A percentile compares a stretch with the other conserved stretches of the same genome.
phyloP scores from a whole-genome alignment of 2,329 filamentous ascomycete species.

The Cryphonectria nitschkei region DNA sequence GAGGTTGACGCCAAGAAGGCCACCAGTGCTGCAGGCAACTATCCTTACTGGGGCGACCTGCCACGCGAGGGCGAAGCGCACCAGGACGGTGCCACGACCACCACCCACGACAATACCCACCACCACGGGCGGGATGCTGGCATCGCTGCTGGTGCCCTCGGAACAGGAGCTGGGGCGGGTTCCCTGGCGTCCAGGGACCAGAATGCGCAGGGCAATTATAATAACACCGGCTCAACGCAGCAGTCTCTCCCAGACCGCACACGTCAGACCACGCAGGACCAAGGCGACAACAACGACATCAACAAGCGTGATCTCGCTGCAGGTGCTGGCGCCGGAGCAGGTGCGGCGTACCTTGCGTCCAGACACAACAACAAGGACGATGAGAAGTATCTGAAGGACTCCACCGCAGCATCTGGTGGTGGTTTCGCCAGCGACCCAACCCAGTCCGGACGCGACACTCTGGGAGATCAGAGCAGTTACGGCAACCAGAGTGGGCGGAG shows the following conservation, averaged over 20 bases:
- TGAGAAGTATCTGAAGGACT: neutral
- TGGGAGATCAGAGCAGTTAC: neutral
- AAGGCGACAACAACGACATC: neutral
- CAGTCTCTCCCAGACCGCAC: neutral
- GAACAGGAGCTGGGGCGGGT: slow-evolving; percentile 10
- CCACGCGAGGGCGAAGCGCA: slow-evolving; percentile 7
- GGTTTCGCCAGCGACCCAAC: neutral
- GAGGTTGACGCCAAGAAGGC: slow-evolving; percentile 16
- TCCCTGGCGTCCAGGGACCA: neutral
- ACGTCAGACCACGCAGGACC: neutral
- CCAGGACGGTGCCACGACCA: neutral
- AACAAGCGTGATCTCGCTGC: neutral
- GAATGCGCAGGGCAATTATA: neutral
- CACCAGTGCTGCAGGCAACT: slow-evolving; percentile 26
- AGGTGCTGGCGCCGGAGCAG: slow-evolving; percentile 6
- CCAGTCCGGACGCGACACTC: neutral
- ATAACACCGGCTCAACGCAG: neutral
- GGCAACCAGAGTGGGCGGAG: neutral
- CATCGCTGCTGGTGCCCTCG: slow-evolving; percentile 12
- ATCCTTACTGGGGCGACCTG: slow-evolving; percentile 27
- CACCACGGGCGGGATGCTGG: neutral
- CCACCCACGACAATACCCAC: neutral
- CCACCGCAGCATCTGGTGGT: neutral
- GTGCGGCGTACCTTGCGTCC: slow-evolving; percentile 11
- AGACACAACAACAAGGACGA: slow-evolving; percentile 4